These are phyloP conservation scores for Hemileccinum rubropunctum DNA, from an alignment of 768 basidiomycete species.

Conservation along the genomic window DNA sequence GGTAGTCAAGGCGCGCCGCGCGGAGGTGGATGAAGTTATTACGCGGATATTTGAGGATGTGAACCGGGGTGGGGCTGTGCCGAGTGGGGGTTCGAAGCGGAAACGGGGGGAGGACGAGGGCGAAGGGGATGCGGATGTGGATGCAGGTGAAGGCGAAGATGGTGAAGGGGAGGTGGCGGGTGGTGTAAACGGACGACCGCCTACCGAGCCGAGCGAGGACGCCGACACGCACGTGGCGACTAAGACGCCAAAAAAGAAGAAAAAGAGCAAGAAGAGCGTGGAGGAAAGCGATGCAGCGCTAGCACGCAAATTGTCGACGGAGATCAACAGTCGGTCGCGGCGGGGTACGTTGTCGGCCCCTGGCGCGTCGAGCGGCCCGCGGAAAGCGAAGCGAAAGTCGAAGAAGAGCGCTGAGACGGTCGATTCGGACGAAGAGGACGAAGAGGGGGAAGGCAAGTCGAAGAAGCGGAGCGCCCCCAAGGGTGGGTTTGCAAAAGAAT, in stretches of 20 bases:
- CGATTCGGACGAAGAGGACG: slow-evolving; percentile 51
- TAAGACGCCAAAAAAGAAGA: slow-evolving; percentile 45
- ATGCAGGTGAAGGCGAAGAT: neutral
- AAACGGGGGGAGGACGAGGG: slow-evolving; percentile 14
- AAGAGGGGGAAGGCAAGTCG: slow-evolving; percentile 44
- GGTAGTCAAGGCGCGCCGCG: slow-evolving; percentile 63
- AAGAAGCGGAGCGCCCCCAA: slow-evolving; percentile 53
- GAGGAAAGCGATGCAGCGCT: slow-evolving; percentile 67
- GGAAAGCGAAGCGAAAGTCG: slow-evolving; percentile 40
- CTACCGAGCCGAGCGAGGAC: slow-evolving; percentile 13
- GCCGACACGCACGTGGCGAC: slow-evolving; percentile 21
- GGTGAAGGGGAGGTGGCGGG: slow-evolving; percentile 6
- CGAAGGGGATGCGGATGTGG: neutral
- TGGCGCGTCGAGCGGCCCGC: slow-evolving; percentile 40
- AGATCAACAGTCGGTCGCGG: slow-evolving; percentile 63
- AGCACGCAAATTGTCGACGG: slow-evolving; percentile 66
- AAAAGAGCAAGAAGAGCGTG: slow-evolving; percentile 41
- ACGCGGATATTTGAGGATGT: slow-evolving; percentile 60
- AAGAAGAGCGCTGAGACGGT: slow-evolving; percentile 55
- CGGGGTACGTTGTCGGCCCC: slow-evolving; percentile 40
- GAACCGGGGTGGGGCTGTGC: slow-evolving; percentile 34
- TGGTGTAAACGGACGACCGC: neutral
- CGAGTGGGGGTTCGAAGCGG: slow-evolving; percentile 26
- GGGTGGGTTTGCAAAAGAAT: slow-evolving; percentile 81
- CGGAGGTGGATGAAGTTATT: slow-evolving; percentile 69